Evolutionary conservation across 1,284 basidiomycete species (phyloP), one percentile per base, ranked within the genome.

Genomic region (Mycosarcoma maydis): DNA sequence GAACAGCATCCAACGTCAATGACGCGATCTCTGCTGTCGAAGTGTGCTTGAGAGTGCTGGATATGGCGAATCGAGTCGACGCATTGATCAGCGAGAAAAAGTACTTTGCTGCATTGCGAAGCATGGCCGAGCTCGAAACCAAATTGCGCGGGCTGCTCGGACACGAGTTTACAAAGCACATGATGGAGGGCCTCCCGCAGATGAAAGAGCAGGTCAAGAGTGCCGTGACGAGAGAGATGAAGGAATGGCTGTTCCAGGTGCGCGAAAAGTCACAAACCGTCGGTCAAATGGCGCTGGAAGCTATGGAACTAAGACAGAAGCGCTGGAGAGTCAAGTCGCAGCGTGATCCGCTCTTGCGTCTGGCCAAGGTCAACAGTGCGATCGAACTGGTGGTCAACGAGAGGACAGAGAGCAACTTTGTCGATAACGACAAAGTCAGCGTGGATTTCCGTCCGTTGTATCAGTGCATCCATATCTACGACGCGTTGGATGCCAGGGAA

Each of bases 381-480:
- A 91, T 98, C 24, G 96, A 99, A 83, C 85, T 91, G 66, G 90
- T 96, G 17, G 91, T 91, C 11, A 92, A 94, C 77, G 96, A 99
- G 83, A 90, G 93, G 82, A 89, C 89, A 20, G 96, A 98, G 81
- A 93, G 91, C 83, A 90, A 96, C 80, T 90, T 94, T 4, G 85
- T 98, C 23, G 89, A 98, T 68, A 96, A 95, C 76, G 92, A 95
- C 45, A 87, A 89, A 53, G 86, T 96, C 32, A 85, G 86, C 46
- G 90, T 99, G 44, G 93, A 98, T 83, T 98, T 98, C 84, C 90
- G 90, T 73, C 94, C 96, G 7, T 83, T 99, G 14, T 97, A 94
- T 77, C 92, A 98, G 83, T 96, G 92, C 80, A 95, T 99, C 44
- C 95, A 97, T 77, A 98, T 98, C 67, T 94, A 98, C 83, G 90